phyloP scores from a whole-genome alignment of 2,329 filamentous ascomycete species.

The Trichoderma harzianum region DNA sequence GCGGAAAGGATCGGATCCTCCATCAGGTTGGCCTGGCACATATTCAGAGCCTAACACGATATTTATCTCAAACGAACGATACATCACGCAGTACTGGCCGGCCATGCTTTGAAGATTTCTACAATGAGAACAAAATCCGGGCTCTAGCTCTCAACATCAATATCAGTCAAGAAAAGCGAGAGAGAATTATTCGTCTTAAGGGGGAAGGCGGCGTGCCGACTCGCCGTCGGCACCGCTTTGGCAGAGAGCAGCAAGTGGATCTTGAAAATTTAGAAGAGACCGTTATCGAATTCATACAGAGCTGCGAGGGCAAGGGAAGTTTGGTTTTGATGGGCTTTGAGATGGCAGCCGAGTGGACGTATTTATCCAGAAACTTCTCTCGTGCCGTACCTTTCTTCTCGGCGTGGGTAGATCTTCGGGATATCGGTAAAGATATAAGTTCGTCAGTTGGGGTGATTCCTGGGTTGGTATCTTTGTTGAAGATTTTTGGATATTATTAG shows the following conservation, averaged over 20 bases:
- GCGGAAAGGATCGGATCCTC: not conserved
- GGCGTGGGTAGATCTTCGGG: not conserved
- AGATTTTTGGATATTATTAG: not conserved
- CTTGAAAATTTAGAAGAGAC: not conserved
- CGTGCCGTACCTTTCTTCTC: not conserved
- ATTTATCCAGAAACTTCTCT: not conserved
- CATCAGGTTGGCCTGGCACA: not conserved
- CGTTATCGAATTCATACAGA: not conserved
- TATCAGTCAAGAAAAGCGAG: not conserved
- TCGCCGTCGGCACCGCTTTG: not conserved
- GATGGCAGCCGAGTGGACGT: not conserved
- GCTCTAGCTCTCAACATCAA: not conserved
- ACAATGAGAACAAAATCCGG: not conserved
- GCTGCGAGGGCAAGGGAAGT: not conserved
- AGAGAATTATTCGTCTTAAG: not conserved
- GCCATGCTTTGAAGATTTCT: not conserved
- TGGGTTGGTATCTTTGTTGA: not conserved
- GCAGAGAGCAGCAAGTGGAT: not conserved
- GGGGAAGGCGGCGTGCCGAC: not conserved
- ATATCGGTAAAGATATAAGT: not conserved
- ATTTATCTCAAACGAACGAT: not conserved
- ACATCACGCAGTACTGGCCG: not conserved
- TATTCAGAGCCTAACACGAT: not conserved
- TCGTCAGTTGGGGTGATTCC: not conserved
- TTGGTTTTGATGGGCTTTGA: not conserved